These are phyloP conservation scores for Cyclostephanos tholiformis DNA, from an alignment of 108 stramenopile species.

Conservation along the genomic window DNA sequence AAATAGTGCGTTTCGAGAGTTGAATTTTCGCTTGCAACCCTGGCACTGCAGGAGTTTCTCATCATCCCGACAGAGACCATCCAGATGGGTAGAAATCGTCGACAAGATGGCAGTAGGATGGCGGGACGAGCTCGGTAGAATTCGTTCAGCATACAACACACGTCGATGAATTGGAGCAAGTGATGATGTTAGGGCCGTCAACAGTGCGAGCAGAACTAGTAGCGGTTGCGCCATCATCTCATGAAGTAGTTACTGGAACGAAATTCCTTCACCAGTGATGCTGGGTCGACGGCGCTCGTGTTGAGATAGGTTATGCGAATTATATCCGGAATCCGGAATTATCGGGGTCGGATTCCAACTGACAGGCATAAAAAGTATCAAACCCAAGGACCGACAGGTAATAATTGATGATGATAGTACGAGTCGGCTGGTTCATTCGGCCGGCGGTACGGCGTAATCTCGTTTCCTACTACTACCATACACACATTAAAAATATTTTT, in stretches of 20 bases:
- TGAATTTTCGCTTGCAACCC: conserved; percentile 53
- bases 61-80: neutral
- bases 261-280: neutral
- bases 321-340: too few relatives aligned
- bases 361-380: too few relatives aligned
- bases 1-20: conserved; percentile 75
- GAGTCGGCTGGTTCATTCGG: too few relatives aligned
- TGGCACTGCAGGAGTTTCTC: conserved; percentile 29
- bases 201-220: conserved; percentile 9
- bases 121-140: neutral
- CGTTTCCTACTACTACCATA: too few relatives aligned
- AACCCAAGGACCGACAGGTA: too few relatives aligned
- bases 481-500: too few relatives aligned
- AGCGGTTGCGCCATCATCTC: neutral
- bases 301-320: too few relatives aligned
- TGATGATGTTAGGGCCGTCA: neutral
- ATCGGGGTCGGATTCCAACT: too few relatives aligned
- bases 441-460: too few relatives aligned
- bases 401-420: too few relatives aligned
- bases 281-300: neutral
- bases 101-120: neutral
- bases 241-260: neutral
- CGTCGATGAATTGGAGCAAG: neutral
- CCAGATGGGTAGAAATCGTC: neutral
- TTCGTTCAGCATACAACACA: neutral